Conservation (phyloP, 495 filamentous ascomycete genomes). For the Aspergillus cristatus region DNA sequence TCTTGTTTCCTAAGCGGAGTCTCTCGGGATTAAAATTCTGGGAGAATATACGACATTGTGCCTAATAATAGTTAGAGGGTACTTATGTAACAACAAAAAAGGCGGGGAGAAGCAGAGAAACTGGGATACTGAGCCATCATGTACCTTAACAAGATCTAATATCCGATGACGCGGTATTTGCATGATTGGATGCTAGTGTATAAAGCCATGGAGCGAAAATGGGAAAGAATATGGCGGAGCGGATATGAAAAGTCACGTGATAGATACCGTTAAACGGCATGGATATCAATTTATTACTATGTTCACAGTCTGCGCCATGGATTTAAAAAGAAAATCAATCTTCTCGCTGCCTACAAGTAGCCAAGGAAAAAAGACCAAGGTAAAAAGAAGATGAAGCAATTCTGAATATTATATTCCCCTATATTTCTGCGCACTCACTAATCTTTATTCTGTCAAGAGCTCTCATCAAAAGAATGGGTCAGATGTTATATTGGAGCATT, state of each 20-base stretch:
- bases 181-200: slow-evolving; percentile 47
- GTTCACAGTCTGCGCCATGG: slow-evolving; percentile 5
- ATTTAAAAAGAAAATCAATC: slow-evolving; percentile 12
- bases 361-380: slow-evolving; percentile 3
- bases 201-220: too few relatives aligned
- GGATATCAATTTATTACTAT: too few relatives aligned
- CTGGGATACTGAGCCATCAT: background rate
- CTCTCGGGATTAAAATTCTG: slow-evolving; percentile 81
- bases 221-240: too few relatives aligned
- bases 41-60: slow-evolving; percentile 84
- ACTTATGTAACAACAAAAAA: too few relatives aligned
- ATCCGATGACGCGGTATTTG: slow-evolving; percentile 62
- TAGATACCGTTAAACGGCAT: background rate
- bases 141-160: slow-evolving; percentile 73
- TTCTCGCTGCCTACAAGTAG: slow-evolving; percentile 1
- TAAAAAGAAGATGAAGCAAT: slow-evolving; percentile 7
- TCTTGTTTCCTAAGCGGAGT: slow-evolving; percentile 74
- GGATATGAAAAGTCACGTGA: slow-evolving; percentile 4
- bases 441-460: background rate
- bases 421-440: background rate
- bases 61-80: slow-evolving; percentile 43
- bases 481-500: slow-evolving; percentile 1
- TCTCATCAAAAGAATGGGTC: background rate
- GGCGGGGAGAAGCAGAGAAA: too few relatives aligned
- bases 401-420: too few relatives aligned